Evolutionary conservation across 352 stramenopile genomes (phyloP).

Genomic region (Globisporangium orthogonon): DNA sequence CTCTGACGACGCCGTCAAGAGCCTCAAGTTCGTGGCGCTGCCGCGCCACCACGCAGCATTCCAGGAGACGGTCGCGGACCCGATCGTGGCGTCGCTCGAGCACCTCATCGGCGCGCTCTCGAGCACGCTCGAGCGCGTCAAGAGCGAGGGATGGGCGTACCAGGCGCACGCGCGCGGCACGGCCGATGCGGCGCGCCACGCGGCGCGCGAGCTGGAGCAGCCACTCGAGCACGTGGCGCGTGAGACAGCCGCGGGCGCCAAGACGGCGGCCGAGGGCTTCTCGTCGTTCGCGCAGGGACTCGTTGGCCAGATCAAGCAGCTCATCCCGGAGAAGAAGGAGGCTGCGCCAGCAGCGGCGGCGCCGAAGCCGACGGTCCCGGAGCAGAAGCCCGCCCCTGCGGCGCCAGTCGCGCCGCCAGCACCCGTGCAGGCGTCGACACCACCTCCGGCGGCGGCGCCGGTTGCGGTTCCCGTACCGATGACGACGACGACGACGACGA

Average conservation of each 20-base stretch:
- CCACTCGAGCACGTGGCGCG: constrained; percentile 33
- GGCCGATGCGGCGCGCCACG: constrained; percentile 27
- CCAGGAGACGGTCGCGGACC: constrained; percentile 44
- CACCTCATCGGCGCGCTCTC: constrained; percentile 44
- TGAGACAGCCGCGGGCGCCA: constrained; percentile 30
- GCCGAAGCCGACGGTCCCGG: constrained; percentile 6
- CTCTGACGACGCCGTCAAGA: constrained; percentile 30
- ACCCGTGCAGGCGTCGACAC: background rate
- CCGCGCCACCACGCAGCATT: constrained; percentile 29
- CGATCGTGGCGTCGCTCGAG: constrained; percentile 54
- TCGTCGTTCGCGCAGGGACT: constrained; percentile 61
- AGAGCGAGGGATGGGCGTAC: constrained; percentile 25
- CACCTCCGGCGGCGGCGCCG: constrained; percentile 2
- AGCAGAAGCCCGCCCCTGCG: constrained; percentile 9
- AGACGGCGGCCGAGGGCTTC: constrained; percentile 41
- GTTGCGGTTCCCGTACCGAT: background rate
- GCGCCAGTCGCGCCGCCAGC: constrained; percentile 2
- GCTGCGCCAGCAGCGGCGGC: constrained; percentile 2
- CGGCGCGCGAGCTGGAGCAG: constrained; percentile 25
- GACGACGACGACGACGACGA: no score
- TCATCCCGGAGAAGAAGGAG: constrained; percentile 52
- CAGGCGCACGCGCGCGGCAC: constrained; percentile 13
- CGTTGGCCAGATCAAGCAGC: constrained; percentile 55
- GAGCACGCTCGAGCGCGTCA: constrained; percentile 45
- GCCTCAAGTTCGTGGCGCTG: constrained; percentile 65